Base-by-base conservation (phyloP, 129 eudicot genomes). In the Gnaphalium uliginosum region DNA sequence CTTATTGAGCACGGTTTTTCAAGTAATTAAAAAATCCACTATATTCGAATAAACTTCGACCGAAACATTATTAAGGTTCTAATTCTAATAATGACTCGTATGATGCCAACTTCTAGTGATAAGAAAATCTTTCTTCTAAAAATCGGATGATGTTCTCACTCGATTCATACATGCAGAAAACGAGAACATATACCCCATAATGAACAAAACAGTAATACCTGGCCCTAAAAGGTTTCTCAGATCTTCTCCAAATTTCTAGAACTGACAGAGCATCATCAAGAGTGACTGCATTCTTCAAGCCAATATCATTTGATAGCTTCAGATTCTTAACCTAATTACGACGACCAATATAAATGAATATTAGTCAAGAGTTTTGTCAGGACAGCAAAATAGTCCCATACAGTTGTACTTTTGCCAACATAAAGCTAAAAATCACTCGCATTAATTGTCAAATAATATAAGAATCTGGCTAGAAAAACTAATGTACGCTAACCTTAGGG, bases 401-500 rank as follows among this genome's bases (percentile, higher is more conserved):
- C 27, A 48, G 60, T 50, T 64, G 8, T 30, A 22, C 14, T 65
- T 64, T 46, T 43, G 62, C 71, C 57, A 64, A 27, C 22, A 46
- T 2, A 8, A 21, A 75, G 17, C 7, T 18, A 37, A 30, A 75
- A 46, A 15, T 75, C 24, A 13, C 56, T 30, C 10, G 72, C 72
- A 41, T 25, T 18, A 35, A 68, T 23, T 54, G 9, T 17, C 19
- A 6, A 39, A 6, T 22, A 1, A 23, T 21, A 67, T 18, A 67
- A 25, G 29, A 69, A 8, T 24, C 19, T 46, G 62, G 62, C 61
- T n/a, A 48, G 25, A 48, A 3, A 50, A 56, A 56, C 10, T 19
- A 24, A 73, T 30, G 72, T 48, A 62, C 72, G 80, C 91, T 75
- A 61, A 91, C 97, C 97, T 88, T 88, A 64, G 95, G 95, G 69